A percentile compares a stretch with the other conserved stretches of the same genome.
These are phyloP conservation scores for Cyberlindnera subsufficiens DNA, from an alignment of 805 yeast genomes.

Conservation along the genomic window DNA sequence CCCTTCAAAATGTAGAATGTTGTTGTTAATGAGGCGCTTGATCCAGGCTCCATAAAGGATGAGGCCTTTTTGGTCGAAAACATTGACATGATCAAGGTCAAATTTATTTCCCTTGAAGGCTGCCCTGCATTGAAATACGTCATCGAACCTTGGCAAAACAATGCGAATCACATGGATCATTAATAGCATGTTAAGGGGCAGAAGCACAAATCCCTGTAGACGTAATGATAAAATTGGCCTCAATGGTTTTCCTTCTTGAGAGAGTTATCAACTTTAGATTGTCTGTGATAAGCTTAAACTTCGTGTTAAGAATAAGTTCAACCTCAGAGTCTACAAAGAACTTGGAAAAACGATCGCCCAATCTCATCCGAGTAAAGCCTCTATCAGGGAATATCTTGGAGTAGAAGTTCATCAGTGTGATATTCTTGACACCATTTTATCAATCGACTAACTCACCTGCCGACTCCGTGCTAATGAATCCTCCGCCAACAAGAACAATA, in stretches of 20 bases:
- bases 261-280: slow-evolving; percentile 4
- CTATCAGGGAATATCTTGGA: slow-evolving; percentile 9
- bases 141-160: slow-evolving; percentile 20
- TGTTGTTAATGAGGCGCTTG: slow-evolving; percentile 13
- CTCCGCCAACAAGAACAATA: slow-evolving; percentile 28
- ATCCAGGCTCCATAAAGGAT: slow-evolving; percentile 10
- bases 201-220: slow-evolving; percentile 19
- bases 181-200: slow-evolving; percentile 16
- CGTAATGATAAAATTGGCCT: slow-evolving; percentile 17
- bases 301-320: slow-evolving; percentile 12
- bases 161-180: slow-evolving; percentile 4
- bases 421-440: slow-evolving; percentile 13
- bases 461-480: slow-evolving; percentile 26
- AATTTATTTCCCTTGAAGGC: slow-evolving; percentile 21
- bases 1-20: not conserved
- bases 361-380: slow-evolving; percentile 9
- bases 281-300: slow-evolving; percentile 2
- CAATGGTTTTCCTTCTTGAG: slow-evolving; percentile 3
- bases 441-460: slow-evolving; percentile 26
- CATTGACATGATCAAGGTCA: slow-evolving; percentile 29
- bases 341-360: slow-evolving; percentile 15
- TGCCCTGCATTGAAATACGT: slow-evolving; percentile 19
- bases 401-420: slow-evolving; percentile 15
- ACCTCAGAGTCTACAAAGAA: slow-evolving; percentile 13
- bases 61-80: slow-evolving; percentile 21